Conservation (phyloP, 1,284 basidiomycete genomes). For the Apiotrichum veenhuisii region DNA sequence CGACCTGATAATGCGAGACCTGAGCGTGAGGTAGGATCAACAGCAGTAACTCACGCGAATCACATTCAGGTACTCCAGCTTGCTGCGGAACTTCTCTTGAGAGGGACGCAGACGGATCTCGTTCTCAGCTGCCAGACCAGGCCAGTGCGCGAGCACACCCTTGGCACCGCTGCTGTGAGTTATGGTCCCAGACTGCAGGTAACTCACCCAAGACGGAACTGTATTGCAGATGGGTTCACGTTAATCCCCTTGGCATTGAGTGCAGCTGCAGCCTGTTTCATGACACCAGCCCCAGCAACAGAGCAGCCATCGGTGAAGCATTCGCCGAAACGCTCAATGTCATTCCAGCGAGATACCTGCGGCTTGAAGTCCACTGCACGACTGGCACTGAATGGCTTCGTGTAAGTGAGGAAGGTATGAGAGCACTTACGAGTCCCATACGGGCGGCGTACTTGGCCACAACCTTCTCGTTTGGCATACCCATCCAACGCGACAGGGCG, state of each 20-base stretch:
- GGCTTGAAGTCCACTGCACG: conserved; percentile 35
- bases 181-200: too few species aligned
- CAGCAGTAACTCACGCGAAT: conserved; percentile 35
- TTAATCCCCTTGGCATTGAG: conserved; percentile 33
- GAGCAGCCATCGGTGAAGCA: conserved; percentile 49
- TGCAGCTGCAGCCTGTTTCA: conserved; percentile 36
- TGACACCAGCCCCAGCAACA: conserved; percentile 37
- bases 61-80: conserved; percentile 38
- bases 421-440: conserved; percentile 39
- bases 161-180: conserved; percentile 44
- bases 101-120: conserved; percentile 42
- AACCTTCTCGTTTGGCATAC: conserved; percentile 40
- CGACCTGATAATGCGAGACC: conserved; percentile 46
- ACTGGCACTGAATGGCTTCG: conserved; percentile 41
- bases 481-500: conserved; percentile 40
- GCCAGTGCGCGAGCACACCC: conserved; percentile 46
- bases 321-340: conserved; percentile 25
- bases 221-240: conserved; percentile 42
- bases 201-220: conserved; percentile 45
- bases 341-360: not conserved
- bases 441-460: conserved; percentile 48
- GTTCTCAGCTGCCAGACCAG: conserved; percentile 24
- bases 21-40: conserved; percentile 11
- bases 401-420: not conserved
- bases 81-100: conserved; percentile 44